Evolutionary conservation across 1,284 basidiomycete genomes (phyloP).

Genomic region (Boletellus deceptivus): DNA sequence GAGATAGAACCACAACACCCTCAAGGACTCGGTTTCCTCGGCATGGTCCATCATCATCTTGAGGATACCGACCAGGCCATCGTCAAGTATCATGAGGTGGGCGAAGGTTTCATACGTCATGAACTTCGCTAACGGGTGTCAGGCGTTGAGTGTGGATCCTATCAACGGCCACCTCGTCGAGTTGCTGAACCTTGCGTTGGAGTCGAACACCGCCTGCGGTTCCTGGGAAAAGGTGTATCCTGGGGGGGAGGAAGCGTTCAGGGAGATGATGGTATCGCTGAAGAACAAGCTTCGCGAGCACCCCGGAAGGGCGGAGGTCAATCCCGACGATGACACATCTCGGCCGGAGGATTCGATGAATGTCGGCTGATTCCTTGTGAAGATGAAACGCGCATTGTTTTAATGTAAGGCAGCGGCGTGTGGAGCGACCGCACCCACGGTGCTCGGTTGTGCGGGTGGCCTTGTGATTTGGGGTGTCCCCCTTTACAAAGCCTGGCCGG

Average conservation of each 20-base stretch:
- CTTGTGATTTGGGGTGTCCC: constrained; percentile 32
- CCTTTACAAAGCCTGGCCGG: constrained; percentile 6
- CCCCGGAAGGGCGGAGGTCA: constrained; percentile 22
- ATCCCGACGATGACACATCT: constrained; percentile 14
- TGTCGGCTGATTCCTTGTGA: constrained; percentile 23
- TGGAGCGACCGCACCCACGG: constrained; percentile 28
- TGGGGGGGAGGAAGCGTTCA: constrained; percentile 37
- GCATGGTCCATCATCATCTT: constrained; percentile 77
- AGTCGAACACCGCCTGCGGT: constrained; percentile 42
- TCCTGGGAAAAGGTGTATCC: constrained; percentile 33
- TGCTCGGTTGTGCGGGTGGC: constrained; percentile 20
- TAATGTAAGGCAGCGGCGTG: constrained; percentile 23
- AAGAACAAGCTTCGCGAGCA: constrained; percentile 35
- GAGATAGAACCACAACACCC: constrained; percentile 79
- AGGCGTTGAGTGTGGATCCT: constrained; percentile 83
- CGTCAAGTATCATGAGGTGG: constrained; percentile 83
- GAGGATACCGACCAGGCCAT: constrained; percentile 78
- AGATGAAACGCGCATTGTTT: constrained; percentile 22
- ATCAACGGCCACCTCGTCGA: constrained; percentile 86
- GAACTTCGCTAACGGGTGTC: constrained; percentile 14
- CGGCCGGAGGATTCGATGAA: constrained; percentile 33
- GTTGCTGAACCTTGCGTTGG: constrained; percentile 81
- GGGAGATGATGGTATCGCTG: constrained; percentile 34
- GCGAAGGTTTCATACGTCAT: background rate
- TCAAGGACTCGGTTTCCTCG: constrained; percentile 78